Evolutionary conservation across 768 basidiomycete species (phyloP).

Genomic region (Psilocybe subaeruginosa): DNA sequence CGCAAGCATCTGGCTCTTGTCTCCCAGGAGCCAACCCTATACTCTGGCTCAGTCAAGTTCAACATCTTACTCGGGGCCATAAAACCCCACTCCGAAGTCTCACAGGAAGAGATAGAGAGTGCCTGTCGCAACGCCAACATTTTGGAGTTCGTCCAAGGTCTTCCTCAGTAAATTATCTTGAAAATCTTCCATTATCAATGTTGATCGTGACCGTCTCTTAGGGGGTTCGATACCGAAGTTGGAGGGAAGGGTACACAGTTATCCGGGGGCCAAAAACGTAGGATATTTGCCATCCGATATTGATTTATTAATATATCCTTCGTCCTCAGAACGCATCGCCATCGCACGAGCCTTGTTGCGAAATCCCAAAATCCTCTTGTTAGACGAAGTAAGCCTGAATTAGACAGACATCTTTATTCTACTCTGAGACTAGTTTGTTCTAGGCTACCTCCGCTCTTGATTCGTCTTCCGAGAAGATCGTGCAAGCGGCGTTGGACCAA

Average conservation of each 20-base stretch:
- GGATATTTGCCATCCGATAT: conserved; percentile 20
- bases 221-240: conserved; percentile 41
- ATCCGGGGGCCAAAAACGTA: conserved; percentile 49
- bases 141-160: conserved; percentile 82
- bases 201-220: neutral
- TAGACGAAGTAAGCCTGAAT: neutral
- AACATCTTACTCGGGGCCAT: conserved; percentile 87
- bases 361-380: too few relatives aligned
- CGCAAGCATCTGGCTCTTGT: conserved; percentile 88
- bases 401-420: too few relatives aligned
- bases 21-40: conserved; percentile 90
- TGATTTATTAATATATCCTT: neutral
- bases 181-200: too few relatives aligned
- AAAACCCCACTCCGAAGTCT: conserved; percentile 76
- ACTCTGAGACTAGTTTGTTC: neutral
- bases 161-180: conserved; percentile 61
- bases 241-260: too few relatives aligned
- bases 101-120: conserved; percentile 83
- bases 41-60: conserved; percentile 87
- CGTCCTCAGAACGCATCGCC: neutral
- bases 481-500: too few relatives aligned
- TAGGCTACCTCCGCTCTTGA: neutral
- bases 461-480: too few relatives aligned
- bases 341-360: too few relatives aligned
- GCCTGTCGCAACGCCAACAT: conserved; percentile 90